Conservation (phyloP, 805 yeast species). For the Hanseniaspora lindneri region DNA sequence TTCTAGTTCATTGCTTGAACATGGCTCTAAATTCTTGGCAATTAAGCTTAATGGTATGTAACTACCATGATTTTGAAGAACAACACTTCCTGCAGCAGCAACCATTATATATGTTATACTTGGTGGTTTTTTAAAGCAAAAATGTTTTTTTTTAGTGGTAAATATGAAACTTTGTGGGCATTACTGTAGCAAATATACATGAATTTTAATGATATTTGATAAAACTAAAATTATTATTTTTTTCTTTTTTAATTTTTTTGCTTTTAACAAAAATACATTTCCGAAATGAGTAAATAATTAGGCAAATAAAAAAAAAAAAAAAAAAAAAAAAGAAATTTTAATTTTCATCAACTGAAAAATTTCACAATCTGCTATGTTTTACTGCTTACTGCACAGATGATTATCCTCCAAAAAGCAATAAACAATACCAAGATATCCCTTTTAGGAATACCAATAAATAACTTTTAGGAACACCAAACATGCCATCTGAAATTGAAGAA, state of each 20-base stretch:
- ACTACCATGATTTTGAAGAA: conserved; percentile 9
- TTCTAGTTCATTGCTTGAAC: conserved; percentile 26
- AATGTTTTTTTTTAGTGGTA: too few relatives aligned
- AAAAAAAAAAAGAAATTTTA: neutral
- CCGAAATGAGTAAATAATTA: neutral
- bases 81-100: conserved; percentile 2
- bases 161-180: too few relatives aligned
- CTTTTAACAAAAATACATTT: neutral
- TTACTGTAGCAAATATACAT: too few relatives aligned
- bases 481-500: conserved; percentile 45
- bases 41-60: conserved; percentile 22
- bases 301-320: neutral
- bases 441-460: neutral
- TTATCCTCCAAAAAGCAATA: too few relatives aligned
- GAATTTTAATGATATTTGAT: too few relatives aligned
- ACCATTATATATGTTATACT: conserved; percentile 2
- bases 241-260: too few relatives aligned
- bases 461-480: conserved; percentile 19
- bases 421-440: too few relatives aligned
- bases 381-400: too few relatives aligned
- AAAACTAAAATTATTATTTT: too few relatives aligned
- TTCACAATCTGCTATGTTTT: too few relatives aligned
- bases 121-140: neutral
- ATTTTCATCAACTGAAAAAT: neutral
- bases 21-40: conserved; percentile 25